These are phyloP conservation scores for Thelephora ganbajun DNA, from an alignment of 768 basidiomycete genomes.

Conservation along the genomic window DNA sequence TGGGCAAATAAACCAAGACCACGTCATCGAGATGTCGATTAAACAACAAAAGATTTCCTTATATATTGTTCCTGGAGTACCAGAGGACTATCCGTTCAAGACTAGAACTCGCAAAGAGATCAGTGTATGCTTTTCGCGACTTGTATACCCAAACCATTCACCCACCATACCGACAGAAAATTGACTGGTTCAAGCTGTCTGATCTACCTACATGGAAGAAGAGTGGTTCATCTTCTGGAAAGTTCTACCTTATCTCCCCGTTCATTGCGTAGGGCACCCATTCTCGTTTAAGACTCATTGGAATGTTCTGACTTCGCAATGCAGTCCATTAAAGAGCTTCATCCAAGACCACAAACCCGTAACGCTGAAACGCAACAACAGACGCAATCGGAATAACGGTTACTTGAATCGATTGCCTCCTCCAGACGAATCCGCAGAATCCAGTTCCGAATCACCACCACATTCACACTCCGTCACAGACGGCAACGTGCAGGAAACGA, in stretches of 20 bases:
- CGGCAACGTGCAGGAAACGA: slow-evolving; percentile 38
- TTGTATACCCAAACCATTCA: slow-evolving; percentile 9
- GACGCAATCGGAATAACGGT: slow-evolving; percentile 11
- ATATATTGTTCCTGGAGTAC: slow-evolving; percentile 78
- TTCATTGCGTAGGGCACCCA: slow-evolving; percentile 61
- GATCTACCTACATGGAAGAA: slow-evolving; percentile 92
- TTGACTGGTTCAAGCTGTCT: slow-evolving; percentile 85
- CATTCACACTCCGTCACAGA: slow-evolving; percentile 18
- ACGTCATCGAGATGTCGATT: slow-evolving; percentile 76
- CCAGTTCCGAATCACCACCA: slow-evolving; percentile 7
- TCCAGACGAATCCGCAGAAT: slow-evolving; percentile 16
- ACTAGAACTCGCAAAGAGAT: slow-evolving; percentile 97
- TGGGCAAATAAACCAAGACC: slow-evolving; percentile 44
- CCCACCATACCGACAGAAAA: slow-evolving; percentile 44
- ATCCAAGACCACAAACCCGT: slow-evolving; percentile 51
- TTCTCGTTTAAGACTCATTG: neutral
- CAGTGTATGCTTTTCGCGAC: slow-evolving; percentile 45
- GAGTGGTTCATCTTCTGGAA: slow-evolving; percentile 52
- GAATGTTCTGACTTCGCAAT: slow-evolving; percentile 3
- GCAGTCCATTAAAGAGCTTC: slow-evolving; percentile 53
- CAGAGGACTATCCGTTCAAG: slow-evolving; percentile 80
- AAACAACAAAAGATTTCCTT: slow-evolving; percentile 85
- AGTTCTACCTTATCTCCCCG: slow-evolving; percentile 91
- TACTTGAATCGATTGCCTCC: slow-evolving; percentile 11
- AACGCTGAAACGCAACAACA: slow-evolving; percentile 24